Evolutionary conservation across 2,329 filamentous ascomycete species (phyloP).

Genomic region (Curvularia lunata): DNA sequence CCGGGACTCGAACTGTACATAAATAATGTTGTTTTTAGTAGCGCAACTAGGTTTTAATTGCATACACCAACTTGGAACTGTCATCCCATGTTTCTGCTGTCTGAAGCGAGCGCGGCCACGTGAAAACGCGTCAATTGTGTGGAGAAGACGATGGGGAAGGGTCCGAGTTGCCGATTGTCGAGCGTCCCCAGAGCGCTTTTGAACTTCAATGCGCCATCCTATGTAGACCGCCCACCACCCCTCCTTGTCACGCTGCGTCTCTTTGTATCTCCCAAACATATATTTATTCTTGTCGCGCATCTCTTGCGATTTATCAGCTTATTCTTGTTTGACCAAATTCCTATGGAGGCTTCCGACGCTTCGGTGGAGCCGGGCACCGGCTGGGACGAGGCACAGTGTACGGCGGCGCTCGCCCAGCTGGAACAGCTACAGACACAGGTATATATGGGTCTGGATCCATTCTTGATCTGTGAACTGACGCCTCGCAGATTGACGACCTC

Average conservation of each 20-base stretch:
- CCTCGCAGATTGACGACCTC: conserved; percentile 50
- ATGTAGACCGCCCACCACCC: neutral
- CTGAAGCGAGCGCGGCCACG: conserved; percentile 16
- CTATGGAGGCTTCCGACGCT: conserved; percentile 26
- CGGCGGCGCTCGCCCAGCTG: conserved; percentile 53
- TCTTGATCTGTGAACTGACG: conserved; percentile 7
- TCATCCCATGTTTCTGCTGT: neutral
- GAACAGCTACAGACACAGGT: conserved; percentile 55
- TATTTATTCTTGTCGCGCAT: neutral
- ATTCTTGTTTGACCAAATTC: conserved; percentile 2
- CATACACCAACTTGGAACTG: neutral
- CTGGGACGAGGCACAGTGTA: conserved; percentile 51
- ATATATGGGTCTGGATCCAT: neutral
- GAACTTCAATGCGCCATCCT: conserved; percentile 8
- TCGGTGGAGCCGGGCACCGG: conserved; percentile 25
- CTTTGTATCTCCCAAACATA: neutral
- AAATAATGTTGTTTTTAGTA: conserved; percentile 16
- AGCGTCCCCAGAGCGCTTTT: conserved; percentile 12
- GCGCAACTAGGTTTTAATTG: conserved; percentile 9
- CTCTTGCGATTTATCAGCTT: neutral
- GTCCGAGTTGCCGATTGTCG: conserved; percentile 16
- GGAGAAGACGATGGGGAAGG: conserved; percentile 10
- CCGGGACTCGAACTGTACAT: conserved; percentile 9
- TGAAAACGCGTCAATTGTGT: conserved; percentile 24
- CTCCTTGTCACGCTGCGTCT: neutral